phyloP scores from a whole-genome alignment of 1,284 basidiomycete species.

The Ganoderma leucocontextum region DNA sequence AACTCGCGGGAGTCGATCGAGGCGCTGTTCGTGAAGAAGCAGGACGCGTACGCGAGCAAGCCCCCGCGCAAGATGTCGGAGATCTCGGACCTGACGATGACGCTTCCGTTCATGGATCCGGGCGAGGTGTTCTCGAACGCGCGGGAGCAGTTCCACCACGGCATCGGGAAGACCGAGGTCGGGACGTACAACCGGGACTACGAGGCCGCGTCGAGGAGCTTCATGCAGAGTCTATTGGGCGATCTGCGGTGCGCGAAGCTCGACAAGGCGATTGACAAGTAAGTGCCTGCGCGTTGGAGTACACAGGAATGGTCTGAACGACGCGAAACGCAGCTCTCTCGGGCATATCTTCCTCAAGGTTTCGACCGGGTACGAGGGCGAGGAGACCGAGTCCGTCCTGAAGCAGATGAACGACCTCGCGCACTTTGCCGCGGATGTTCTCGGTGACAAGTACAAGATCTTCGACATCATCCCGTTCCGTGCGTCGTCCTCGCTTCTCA shows the following conservation, averaged over 20 bases:
- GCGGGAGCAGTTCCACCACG: constrained; percentile 33
- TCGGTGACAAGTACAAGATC: constrained; percentile 40
- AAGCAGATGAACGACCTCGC: constrained; percentile 35
- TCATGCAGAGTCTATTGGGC: constrained; percentile 23
- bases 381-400: constrained; percentile 33
- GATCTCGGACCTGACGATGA: constrained; percentile 31
- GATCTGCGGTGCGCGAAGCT: constrained; percentile 22
- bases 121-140: constrained; percentile 31
- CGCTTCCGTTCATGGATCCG: constrained; percentile 35
- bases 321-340: constrained; percentile 17
- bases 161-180: constrained; percentile 26
- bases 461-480: constrained; percentile 42
- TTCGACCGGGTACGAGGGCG: constrained; percentile 32
- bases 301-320: neutral
- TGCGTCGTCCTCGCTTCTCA: constrained; percentile 19
- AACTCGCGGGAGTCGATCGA: constrained; percentile 39
- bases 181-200: constrained; percentile 27
- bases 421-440: constrained; percentile 37
- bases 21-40: constrained; percentile 40
- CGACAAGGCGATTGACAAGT: constrained; percentile 26
- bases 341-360: constrained; percentile 33
- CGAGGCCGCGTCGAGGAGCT: constrained; percentile 27
- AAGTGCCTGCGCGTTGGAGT: neutral
- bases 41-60: constrained; percentile 35
- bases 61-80: constrained; percentile 33